phyloP scores from a whole-genome alignment of 176 grass and related monocot species.

The Carex kokanica region DNA sequence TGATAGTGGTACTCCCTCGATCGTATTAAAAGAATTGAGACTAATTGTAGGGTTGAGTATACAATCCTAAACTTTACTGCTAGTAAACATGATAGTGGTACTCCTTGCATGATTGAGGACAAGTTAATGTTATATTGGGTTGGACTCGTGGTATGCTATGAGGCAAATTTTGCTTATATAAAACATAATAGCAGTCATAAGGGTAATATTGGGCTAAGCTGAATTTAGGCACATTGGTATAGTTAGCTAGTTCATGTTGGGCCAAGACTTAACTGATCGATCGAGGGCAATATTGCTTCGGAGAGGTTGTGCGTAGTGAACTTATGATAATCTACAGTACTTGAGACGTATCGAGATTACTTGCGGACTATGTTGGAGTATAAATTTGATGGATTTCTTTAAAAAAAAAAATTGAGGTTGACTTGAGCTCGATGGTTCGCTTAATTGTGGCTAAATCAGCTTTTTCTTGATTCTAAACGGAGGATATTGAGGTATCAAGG shows the following conservation, averaged over 20 bases:
- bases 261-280: neutral
- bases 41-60: neutral
- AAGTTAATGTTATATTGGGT: neutral
- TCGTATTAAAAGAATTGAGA: neutral
- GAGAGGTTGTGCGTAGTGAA: neutral
- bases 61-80: neutral
- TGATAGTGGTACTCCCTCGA: neutral
- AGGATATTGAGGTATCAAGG: neutral
- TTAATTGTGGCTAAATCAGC: neutral
- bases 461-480: neutral
- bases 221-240: neutral
- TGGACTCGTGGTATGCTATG: neutral
- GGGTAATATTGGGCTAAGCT: neutral
- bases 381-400: neutral
- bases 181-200: neutral
- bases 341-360: neutral
- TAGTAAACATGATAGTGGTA: neutral
- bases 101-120: neutral
- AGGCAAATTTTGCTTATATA: slow-evolving; percentile 3
- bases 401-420: neutral
- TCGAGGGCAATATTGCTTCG: neutral
- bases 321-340: slow-evolving; percentile 2
- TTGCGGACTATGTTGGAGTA: neutral
- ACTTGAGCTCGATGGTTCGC: neutral
- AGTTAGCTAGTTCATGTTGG: neutral